Evolutionary conservation across 2,329 filamentous ascomycete genomes (phyloP), one percentile per base, ranked within the genome.

Genomic region (Hypoxylon sp.): DNA sequence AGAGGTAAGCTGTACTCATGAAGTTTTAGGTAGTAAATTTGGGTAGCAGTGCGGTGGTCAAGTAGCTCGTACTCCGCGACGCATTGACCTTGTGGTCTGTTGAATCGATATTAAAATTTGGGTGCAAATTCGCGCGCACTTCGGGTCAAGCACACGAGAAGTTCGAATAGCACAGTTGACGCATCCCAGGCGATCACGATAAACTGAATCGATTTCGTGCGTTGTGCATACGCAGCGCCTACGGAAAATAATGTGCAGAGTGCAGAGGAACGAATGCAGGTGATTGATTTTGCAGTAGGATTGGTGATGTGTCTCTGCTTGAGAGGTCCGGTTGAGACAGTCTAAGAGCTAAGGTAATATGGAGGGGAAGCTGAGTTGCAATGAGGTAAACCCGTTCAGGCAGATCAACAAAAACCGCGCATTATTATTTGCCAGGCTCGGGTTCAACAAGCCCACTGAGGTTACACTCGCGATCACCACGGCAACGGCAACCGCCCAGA

Each of bases 401-500:
- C 32, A 70, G 69, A 75, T 75, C 74, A 76, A 75, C 73, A 76
- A 76, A 38, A 53, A 57, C 30, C 65, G 56, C 38, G 53, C n/a
- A 48, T 59, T 71, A 59, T 70, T 68, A 68, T 72, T 68, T 68
- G 71, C 62, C 48, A 67, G 60, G 30, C 38, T 52, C 25, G 14
- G n/a, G n/a, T 41, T 62, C 19, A 49, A 52, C 32, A 13, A 41
- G 48, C 30, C 49, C 25, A 45, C 49, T 46, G 3, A 28, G 25
- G 64, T 64, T 61, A 51, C 59, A 69, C 49, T 34, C 13, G 17
- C 14, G 17, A 60, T 76, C 63, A 65, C 73, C 68, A 75, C 65
- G 65, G 73, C 73, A 76, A 76, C 74, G n/a, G 73, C 73, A 76
- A 76, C 74, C 14, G 64, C 50, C 50, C 13, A 10, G 28, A 36